Conservation (phyloP, 225 moss, liverwort and hornwort species). For the Polytrichum commune region DNA sequence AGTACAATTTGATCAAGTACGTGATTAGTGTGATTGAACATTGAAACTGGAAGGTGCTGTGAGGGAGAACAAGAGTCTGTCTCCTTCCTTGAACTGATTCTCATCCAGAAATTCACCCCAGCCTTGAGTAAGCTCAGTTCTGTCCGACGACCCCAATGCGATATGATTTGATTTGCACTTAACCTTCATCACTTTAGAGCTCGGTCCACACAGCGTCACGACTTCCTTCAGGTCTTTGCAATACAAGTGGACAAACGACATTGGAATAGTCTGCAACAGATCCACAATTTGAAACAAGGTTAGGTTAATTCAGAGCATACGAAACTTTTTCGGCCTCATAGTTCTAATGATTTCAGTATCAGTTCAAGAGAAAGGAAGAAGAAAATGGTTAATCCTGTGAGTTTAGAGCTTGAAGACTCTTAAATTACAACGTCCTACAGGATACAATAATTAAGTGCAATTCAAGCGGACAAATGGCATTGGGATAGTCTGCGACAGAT, state of each 20-base stretch:
- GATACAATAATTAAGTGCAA: background rate
- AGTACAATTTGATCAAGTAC: no score
- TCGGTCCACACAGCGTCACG: background rate
- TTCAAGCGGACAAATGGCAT: background rate
- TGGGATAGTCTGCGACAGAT: background rate
- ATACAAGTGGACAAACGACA: background rate
- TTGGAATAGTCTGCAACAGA: background rate
- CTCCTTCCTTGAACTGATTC: background rate
- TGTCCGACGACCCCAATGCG: background rate
- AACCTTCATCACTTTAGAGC: background rate
- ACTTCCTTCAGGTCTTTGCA: background rate
- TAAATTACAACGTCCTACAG: no score
- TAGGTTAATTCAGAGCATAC: no score
- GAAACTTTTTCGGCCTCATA: no score
- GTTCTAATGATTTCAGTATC: no score
- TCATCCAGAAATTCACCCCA: constrained; percentile 2
- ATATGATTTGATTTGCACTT: background rate
- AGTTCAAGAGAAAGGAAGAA: no score
- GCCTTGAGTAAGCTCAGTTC: background rate
- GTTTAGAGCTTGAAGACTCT: no score
- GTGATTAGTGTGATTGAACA: background rate
- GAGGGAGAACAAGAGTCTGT: background rate
- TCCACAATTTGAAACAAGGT: background rate
- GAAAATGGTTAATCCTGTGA: no score
- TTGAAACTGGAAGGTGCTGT: background rate